A percentile compares a stretch with the other conserved stretches of the same genome.
Evolutionary conservation across 208 protist genomes (phyloP).

Genomic region (Lotmaria passim): DNA sequence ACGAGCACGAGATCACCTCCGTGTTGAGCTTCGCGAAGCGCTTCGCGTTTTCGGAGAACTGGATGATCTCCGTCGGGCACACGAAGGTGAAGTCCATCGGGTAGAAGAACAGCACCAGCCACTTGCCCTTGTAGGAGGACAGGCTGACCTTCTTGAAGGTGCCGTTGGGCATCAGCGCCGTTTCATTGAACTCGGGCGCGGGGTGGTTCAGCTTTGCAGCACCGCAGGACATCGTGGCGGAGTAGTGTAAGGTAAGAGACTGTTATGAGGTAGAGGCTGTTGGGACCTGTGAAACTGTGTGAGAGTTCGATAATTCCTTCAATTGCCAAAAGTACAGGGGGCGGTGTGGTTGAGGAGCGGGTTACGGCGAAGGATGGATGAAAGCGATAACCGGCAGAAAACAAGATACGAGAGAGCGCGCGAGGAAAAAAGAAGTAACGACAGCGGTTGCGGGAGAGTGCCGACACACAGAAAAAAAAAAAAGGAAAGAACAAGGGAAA

Average conservation of each 20-base stretch:
- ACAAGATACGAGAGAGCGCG: neutral
- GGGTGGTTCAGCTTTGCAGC: conserved; percentile 76
- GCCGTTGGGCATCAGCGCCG: conserved; percentile 93
- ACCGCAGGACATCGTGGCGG: conserved; percentile 15
- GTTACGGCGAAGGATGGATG: too few species aligned
- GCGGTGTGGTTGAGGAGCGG: too few species aligned
- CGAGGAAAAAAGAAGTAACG: too few species aligned
- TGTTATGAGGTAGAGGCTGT: neutral
- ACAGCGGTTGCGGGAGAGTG: too few species aligned
- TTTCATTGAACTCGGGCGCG: conserved; percentile 90
- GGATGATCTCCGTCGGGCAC: conserved; percentile 97
- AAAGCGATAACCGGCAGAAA: too few species aligned
- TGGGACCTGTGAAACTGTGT: too few species aligned
- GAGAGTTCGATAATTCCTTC: too few species aligned
- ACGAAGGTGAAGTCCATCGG: conserved; percentile 98
- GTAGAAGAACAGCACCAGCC: conserved; percentile 97
- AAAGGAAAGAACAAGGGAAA: too few species aligned
- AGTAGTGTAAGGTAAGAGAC: neutral
- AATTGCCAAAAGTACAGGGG: too few species aligned
- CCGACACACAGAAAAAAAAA: too few species aligned
- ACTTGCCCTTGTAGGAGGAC: conserved; percentile 93
- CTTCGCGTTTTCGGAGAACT: conserved; percentile 93
- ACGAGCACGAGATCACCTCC: conserved; percentile 93
- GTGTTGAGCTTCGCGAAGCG: conserved; percentile 90
- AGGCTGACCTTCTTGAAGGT: conserved; percentile 94